Evolutionary conservation across 2,329 filamentous ascomycete species (phyloP).

Genomic region (Ophiosphaerella korrae): DNA sequence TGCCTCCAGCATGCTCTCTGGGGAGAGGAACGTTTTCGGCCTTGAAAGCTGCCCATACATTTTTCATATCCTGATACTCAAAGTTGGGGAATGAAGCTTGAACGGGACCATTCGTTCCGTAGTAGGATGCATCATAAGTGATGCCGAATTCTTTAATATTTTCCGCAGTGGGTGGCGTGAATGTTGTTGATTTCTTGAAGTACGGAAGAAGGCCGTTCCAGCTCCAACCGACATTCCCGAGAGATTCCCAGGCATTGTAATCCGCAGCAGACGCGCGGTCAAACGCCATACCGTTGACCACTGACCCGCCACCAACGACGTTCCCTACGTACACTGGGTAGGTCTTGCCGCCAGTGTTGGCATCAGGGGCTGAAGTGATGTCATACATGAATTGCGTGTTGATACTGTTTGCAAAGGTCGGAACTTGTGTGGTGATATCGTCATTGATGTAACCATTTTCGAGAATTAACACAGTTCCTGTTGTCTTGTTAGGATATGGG

Average conservation of each 20-base stretch:
- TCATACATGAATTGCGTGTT: constrained; percentile 30
- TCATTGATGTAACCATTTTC: constrained; percentile 32
- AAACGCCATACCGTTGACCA: constrained; percentile 49
- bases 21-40: constrained; percentile 21
- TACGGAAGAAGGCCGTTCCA: constrained; percentile 36
- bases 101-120: constrained; percentile 28
- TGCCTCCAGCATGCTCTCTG: constrained; percentile 33
- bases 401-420: constrained; percentile 27
- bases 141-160: constrained; percentile 25
- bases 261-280: constrained; percentile 43
- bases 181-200: constrained; percentile 39
- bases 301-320: constrained; percentile 45
- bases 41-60: constrained; percentile 27
- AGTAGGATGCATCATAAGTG: constrained; percentile 32
- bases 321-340: constrained; percentile 26
- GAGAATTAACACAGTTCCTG: constrained; percentile 35
- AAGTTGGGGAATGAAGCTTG: constrained; percentile 34
- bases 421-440: constrained; percentile 28
- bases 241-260: constrained; percentile 60
- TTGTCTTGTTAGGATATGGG: neutral
- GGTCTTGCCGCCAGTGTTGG: constrained; percentile 15
- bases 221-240: constrained; percentile 60
- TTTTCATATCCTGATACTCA: constrained; percentile 28
- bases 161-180: constrained; percentile 20
- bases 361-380: constrained; percentile 29